Evolutionary conservation across 768 basidiomycete species (phyloP).

Genomic region (Suillus americanus): DNA sequence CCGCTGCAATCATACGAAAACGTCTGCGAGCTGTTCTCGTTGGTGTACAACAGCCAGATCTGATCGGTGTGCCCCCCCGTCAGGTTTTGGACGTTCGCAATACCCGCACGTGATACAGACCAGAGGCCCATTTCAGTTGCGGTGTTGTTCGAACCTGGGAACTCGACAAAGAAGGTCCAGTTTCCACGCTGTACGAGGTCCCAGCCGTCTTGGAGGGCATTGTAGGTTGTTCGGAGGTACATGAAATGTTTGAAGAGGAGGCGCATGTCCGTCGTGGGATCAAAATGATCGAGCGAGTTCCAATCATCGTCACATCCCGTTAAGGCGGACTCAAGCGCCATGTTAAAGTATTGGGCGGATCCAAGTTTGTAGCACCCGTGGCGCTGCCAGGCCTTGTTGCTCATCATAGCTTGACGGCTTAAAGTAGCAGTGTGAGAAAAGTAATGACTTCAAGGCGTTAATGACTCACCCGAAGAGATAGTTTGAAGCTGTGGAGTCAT

Average conservation of each 20-base stretch:
- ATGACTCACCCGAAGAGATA: slow-evolving; percentile 79
- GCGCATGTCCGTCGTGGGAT: slow-evolving; percentile 78
- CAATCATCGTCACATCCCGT: slow-evolving; percentile 87
- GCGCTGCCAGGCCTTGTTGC: slow-evolving; percentile 83
- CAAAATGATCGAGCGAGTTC: slow-evolving; percentile 94
- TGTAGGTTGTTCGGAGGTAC: slow-evolving; percentile 65
- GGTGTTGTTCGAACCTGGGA: slow-evolving; percentile 84
- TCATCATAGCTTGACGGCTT: slow-evolving; percentile 91
- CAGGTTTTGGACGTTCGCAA: slow-evolving; percentile 59
- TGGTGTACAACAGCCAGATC: slow-evolving; percentile 84
- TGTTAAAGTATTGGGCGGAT: slow-evolving; percentile 91
- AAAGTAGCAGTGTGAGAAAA: slow-evolving; percentile 3
- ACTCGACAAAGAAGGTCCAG: slow-evolving; percentile 76
- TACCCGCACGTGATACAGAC: slow-evolving; percentile 71
- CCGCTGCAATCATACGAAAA: slow-evolving; percentile 63
- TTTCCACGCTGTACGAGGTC: slow-evolving; percentile 82
- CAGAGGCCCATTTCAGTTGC: slow-evolving; percentile 86
- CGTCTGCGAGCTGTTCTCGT: slow-evolving; percentile 73
- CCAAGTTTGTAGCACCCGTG: slow-evolving; percentile 93
- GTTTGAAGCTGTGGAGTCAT: slow-evolving; percentile 85
- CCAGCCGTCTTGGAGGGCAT: slow-evolving; percentile 82
- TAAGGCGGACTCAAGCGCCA: slow-evolving; percentile 76
- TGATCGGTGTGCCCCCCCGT: slow-evolving; percentile 60
- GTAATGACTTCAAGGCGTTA: background rate
- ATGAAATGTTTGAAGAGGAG: slow-evolving; percentile 75